Evolutionary conservation across 345 rosid species (phyloP).

Genomic region (Raphanus sativus): DNA sequence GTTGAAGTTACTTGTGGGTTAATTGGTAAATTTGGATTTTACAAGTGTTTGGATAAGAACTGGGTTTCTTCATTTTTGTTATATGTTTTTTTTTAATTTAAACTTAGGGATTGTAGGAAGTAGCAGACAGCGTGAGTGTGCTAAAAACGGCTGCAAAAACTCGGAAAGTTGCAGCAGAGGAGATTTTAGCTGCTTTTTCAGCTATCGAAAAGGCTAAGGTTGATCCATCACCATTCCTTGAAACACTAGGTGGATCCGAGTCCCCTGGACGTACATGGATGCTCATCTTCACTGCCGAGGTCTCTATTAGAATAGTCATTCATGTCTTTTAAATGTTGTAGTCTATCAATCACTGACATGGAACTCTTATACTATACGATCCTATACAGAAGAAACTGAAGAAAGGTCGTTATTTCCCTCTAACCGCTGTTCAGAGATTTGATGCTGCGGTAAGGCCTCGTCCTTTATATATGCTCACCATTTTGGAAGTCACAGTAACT

Average conservation of each 20-base stretch:
- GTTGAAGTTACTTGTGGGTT: not conserved
- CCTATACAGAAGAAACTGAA: constrained; percentile 56
- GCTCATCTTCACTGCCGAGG: constrained; percentile 92
- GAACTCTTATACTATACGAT: not conserved
- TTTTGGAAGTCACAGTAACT: constrained; percentile 13
- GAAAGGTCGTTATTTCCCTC: constrained; percentile 80
- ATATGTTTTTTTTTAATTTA: not conserved
- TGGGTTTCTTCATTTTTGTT: not conserved
- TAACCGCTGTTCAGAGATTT: constrained; percentile 89
- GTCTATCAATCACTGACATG: constrained; percentile 18
- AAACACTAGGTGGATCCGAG: constrained; percentile 71
- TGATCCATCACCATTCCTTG: constrained; percentile 65
- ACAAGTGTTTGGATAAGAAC: not conserved
- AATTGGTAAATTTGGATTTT: not conserved
- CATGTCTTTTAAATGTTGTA: not conserved
- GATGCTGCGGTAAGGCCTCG: constrained; percentile 80
- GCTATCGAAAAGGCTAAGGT: constrained; percentile 77
- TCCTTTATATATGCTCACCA: not conserved
- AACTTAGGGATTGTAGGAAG: constrained; percentile 44
- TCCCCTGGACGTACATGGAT: constrained; percentile 95
- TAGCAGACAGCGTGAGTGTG: constrained; percentile 58
- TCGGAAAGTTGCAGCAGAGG: constrained; percentile 62
- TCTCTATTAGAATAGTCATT: constrained; percentile 12
- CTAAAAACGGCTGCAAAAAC: constrained; percentile 83
- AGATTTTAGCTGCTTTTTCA: constrained; percentile 68